These are phyloP conservation scores for Cornus kousa DNA, from an alignment of 148 eudicot species.

Conservation along the genomic window DNA sequence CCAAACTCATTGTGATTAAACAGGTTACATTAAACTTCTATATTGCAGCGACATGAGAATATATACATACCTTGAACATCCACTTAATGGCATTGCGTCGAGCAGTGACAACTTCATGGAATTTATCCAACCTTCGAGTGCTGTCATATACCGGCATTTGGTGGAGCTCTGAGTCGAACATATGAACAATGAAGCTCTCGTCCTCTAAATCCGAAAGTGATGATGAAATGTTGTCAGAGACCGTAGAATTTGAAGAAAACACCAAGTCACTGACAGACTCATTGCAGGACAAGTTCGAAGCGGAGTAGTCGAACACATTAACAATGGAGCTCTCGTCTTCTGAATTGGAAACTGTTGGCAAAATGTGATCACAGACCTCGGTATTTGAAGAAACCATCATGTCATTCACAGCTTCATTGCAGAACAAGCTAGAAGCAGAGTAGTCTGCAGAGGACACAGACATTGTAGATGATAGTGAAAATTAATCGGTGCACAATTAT, in stretches of 20 bases:
- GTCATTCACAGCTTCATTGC: background rate
- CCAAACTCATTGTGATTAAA: background rate
- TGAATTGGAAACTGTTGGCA: too few species aligned
- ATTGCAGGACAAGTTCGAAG: too few species aligned
- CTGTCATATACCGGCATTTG: background rate
- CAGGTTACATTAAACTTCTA: background rate
- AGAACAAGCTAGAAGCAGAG: background rate
- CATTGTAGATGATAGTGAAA: background rate
- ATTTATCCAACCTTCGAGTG: background rate
- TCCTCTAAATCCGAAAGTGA: too few species aligned
- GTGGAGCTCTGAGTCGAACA: constrained; percentile 9
- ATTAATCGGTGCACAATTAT: background rate
- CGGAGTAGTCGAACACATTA: background rate
- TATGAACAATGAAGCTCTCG: background rate
- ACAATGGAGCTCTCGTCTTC: background rate
- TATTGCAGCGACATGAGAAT: too few species aligned
- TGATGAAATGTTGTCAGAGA: too few species aligned
- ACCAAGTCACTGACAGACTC: too few species aligned
- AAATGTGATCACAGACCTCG: too few species aligned
- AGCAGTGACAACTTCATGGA: background rate
- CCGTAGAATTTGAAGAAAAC: too few species aligned
- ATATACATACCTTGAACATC: constrained; percentile 10
- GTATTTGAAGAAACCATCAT: background rate
- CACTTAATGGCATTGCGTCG: constrained; percentile 1
- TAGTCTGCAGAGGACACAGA: background rate